phyloP scores from a whole-genome alignment of 441 rosid species.

The Iberis amara region DNA sequence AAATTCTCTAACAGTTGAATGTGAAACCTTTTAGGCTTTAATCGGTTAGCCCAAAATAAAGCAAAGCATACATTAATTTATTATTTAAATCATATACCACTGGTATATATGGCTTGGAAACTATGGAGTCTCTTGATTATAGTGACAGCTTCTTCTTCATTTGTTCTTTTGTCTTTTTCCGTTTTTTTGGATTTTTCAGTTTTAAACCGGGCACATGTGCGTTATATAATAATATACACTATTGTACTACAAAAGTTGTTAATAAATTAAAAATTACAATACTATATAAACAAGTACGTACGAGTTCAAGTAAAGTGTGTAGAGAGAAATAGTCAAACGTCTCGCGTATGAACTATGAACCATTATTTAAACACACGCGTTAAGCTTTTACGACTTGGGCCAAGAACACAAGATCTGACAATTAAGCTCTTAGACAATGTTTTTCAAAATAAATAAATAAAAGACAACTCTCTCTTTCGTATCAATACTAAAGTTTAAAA shows the following conservation, averaged over 20 bases:
- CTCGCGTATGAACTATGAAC: constrained; percentile 17
- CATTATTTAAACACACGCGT: constrained; percentile 22
- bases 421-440: not conserved
- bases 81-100: constrained; percentile 16
- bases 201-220: constrained; percentile 19
- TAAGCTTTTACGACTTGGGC: constrained; percentile 21
- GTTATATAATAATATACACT: not conserved
- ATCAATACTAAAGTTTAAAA: too few relatives aligned
- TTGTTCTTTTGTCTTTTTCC: constrained; percentile 15
- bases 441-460: too few relatives aligned
- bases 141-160: not conserved
- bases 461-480: too few relatives aligned
- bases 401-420: constrained; percentile 27
- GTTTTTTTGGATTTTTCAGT: not conserved
- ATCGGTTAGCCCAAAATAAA: constrained; percentile 14
- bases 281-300: too few relatives aligned
- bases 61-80: not conserved
- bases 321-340: constrained; percentile 23
- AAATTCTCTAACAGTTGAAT: constrained; percentile 24
- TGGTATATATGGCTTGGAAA: constrained; percentile 6
- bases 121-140: too few relatives aligned
- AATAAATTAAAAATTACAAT: too few relatives aligned
- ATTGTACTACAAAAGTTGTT: not conserved
- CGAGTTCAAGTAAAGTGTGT: not conserved
- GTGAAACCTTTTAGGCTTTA: constrained; percentile 24